Conservation (phyloP, 768 basidiomycete species). For the Termitomyces sp. region DNA sequence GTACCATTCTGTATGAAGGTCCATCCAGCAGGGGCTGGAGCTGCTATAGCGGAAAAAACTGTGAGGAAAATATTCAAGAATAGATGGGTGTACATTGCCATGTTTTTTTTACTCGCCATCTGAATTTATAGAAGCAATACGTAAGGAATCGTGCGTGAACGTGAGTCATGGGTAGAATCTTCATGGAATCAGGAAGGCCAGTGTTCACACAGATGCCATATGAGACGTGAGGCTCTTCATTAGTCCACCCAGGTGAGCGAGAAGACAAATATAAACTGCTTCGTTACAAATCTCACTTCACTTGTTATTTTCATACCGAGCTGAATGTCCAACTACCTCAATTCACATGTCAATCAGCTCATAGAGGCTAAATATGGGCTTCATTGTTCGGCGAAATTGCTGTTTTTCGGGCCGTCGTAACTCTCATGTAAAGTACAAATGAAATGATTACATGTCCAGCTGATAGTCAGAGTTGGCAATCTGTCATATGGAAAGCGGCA, state of each 20-base stretch:
- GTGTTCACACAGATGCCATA: neutral
- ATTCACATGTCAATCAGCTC: neutral
- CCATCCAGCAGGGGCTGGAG: constrained; percentile 2
- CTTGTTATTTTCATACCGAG: neutral
- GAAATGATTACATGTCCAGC: neutral
- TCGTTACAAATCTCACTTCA: neutral
- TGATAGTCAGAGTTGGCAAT: neutral
- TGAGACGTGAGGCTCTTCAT: neutral
- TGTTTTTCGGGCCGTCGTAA: neutral
- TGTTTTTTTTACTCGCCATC: neutral
- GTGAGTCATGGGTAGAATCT: neutral
- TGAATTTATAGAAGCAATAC: neutral
- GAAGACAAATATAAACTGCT: neutral
- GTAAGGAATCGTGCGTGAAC: neutral
- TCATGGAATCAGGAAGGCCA: no score
- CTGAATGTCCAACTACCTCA: neutral
- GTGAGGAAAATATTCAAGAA: neutral
- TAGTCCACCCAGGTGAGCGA: neutral
- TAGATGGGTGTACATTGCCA: neutral
- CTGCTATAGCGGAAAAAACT: neutral
- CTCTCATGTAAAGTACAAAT: neutral
- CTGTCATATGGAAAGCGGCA: constrained; percentile 11
- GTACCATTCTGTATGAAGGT: constrained; percentile 9
- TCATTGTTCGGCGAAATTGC: neutral
- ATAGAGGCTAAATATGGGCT: no score